Evolutionary conservation across 352 stramenopile species (phyloP).

Genomic region (Phytophthora kernoviae): DNA sequence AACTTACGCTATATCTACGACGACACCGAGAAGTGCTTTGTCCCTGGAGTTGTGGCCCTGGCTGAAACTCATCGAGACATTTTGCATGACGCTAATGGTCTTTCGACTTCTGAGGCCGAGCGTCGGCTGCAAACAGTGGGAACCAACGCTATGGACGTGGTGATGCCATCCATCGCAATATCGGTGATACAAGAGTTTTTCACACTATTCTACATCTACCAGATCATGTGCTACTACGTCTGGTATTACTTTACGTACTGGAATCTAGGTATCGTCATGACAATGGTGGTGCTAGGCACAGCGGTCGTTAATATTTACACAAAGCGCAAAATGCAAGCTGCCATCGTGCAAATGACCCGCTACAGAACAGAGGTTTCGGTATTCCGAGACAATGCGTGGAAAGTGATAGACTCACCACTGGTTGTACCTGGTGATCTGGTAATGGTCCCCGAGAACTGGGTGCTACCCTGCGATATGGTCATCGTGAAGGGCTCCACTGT

Average conservation of each 20-base stretch:
- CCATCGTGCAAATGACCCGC: conserved; percentile 50
- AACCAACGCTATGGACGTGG: conserved; percentile 39
- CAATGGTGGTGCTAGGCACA: conserved; percentile 36
- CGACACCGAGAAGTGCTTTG: conserved; percentile 26
- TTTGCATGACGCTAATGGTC: conserved; percentile 1
- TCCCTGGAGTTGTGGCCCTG: conserved; percentile 31
- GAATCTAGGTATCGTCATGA: conserved; percentile 48
- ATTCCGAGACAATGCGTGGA: conserved; percentile 45
- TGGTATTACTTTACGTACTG: conserved; percentile 68
- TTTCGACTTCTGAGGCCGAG: conserved; percentile 23
- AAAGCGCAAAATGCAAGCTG: conserved; percentile 46
- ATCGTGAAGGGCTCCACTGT: conserved; percentile 53
- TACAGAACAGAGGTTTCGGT: conserved; percentile 58
- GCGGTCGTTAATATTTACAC: conserved; percentile 51
- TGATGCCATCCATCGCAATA: conserved; percentile 39
- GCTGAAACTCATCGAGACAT: conserved; percentile 31
- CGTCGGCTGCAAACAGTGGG: conserved; percentile 32
- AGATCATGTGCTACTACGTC: conserved; percentile 63
- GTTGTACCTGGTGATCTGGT: conserved; percentile 59
- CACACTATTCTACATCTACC: conserved; percentile 57
- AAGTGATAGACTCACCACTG: conserved; percentile 29
- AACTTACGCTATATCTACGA: conserved; percentile 51
- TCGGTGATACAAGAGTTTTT: conserved; percentile 45
- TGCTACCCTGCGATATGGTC: conserved; percentile 60
- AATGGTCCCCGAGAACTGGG: conserved; percentile 50